Evolutionary conservation across 2,329 filamentous ascomycete genomes (phyloP).

Genomic region (Aspergillus brunneoviolaceus): DNA sequence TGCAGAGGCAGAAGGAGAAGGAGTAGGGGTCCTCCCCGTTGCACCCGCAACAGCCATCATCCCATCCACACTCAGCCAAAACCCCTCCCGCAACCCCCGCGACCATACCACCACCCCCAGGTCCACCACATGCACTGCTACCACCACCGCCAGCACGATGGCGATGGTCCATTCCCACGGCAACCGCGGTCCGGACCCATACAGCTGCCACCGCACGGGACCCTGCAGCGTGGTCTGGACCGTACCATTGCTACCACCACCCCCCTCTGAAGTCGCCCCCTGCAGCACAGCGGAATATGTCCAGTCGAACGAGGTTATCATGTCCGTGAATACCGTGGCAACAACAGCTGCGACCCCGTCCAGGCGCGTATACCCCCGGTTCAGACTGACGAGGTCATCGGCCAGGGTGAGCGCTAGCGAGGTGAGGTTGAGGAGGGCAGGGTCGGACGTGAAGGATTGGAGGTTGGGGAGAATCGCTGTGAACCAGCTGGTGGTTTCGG

Average conservation of each 20-base stretch:
- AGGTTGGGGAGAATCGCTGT: not conserved
- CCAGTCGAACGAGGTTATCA: not conserved
- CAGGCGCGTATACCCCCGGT: not conserved
- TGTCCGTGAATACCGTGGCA: not conserved
- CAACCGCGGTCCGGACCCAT: too few species aligned
- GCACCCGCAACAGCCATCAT: not conserved
- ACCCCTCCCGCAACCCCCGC: not conserved
- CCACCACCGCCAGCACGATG: too few species aligned
- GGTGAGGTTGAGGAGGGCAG: not conserved
- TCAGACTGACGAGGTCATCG: not conserved
- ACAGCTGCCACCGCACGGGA: too few species aligned
- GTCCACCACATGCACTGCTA: not conserved
- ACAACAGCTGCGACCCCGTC: not conserved
- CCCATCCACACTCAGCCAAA: not conserved
- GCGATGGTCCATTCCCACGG: too few species aligned
- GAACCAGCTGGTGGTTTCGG: not conserved
- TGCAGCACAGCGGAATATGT: not conserved
- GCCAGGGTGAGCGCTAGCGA: not conserved
- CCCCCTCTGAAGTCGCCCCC: too few species aligned
- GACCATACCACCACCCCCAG: not conserved
- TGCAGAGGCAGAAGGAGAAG: too few species aligned
- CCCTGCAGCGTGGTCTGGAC: too few species aligned
- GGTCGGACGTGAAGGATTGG: not conserved
- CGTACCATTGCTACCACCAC: too few species aligned
- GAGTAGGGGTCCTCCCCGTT: too few species aligned